Base-by-base conservation (phyloP, 495 filamentous ascomycete genomes). In the Aspergillus incahuasiensis region DNA sequence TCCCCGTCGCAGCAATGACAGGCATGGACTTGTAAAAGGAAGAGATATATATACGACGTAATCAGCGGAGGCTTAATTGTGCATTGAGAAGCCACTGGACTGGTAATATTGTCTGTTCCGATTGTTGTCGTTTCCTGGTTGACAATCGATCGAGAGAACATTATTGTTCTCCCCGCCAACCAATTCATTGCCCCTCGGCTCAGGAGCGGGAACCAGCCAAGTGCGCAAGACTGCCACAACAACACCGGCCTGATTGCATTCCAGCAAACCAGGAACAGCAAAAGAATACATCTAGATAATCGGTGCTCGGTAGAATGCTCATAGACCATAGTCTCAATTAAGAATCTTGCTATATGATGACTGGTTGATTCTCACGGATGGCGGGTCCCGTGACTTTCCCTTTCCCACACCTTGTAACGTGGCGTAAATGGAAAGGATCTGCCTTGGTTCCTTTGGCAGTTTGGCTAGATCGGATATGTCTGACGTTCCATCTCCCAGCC, bases 1-100 rank as follows among this genome's bases (percentile, higher is more conserved):
- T 73, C 55, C 67, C 69, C 49, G 68, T 24, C 19, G 62, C 64
- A 51, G 66, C 55, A 52, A 68, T 64, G 51, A 62, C 21, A 43
- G 72, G 70, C 74, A 76, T 74, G 59, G 56, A 65, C 53, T 51
- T 13, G 25, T 39, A 41, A 18, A 39, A 45, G 20, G 25, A 16
- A 54, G 12, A 52, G 21, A 42, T 22, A 59, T 54, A 59, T 54
- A 52, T 43, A 28, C 25, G 25, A 28, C 25, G 25, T 28, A 50
- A 15, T 16, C 20, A 34, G 28, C 16, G 20, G 20, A 25, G 30
- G 30, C 35, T 42, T 60, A 52, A 43, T 28, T 43, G 13, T 51
- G 32, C 46, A 43, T 28, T 44, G 18, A 41, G 47, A 48, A 21
- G 32, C 21, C 25, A 12, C 43, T 19, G 19, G 16, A 9, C 32